phyloP scores from a whole-genome alignment of 2,329 filamentous ascomycete species.

The Sclerotinia nivalis region DNA sequence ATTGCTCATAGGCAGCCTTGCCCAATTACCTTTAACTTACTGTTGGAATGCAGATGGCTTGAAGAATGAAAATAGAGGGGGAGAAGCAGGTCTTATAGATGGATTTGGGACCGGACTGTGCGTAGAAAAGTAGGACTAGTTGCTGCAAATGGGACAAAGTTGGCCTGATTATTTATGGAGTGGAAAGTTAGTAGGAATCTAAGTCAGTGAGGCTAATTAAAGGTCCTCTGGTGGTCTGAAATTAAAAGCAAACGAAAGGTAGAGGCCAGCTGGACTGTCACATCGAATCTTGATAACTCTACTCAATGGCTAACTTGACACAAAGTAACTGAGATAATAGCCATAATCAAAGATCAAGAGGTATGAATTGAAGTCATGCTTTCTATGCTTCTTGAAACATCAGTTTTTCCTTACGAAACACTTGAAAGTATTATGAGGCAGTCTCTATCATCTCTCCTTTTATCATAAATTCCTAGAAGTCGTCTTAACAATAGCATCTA shows the following conservation, averaged over 20 bases:
- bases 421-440: too few relatives aligned
- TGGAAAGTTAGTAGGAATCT: neutral
- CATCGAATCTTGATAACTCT: too few relatives aligned
- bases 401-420: neutral
- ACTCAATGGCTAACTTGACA: neutral
- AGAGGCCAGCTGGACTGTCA: too few relatives aligned
- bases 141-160: neutral
- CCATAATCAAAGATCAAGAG: too few relatives aligned
- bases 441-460: neutral
- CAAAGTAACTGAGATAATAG: neutral
- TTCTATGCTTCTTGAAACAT: neutral
- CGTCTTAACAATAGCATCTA: neutral
- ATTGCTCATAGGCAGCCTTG: neutral
- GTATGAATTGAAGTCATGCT: neutral
- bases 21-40: neutral
- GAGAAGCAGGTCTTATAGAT: neutral
- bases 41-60: neutral
- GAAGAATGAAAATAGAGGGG: neutral
- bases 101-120: neutral
- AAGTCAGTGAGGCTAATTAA: too few relatives aligned
- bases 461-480: neutral
- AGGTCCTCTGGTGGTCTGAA: neutral
- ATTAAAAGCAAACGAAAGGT: neutral
- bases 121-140: neutral
- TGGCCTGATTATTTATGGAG: neutral